Evolutionary conservation across 2,329 filamentous ascomycete species (phyloP).

Genomic region (Apiospora sp.): DNA sequence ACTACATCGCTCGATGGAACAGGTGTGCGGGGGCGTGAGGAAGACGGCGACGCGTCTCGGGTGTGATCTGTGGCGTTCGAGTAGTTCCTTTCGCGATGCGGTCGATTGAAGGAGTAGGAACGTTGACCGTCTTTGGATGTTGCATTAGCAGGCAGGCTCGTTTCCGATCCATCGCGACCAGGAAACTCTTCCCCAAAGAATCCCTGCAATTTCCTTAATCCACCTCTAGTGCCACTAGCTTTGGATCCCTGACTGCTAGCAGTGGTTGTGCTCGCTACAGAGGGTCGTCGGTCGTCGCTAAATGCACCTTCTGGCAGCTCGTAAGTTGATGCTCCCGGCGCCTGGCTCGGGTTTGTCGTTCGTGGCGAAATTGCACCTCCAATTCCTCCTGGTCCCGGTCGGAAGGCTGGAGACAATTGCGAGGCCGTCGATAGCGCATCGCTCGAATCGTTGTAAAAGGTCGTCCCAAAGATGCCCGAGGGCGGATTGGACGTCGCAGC

Average conservation of each 20-base stretch:
- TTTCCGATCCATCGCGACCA: slow-evolving; percentile 76
- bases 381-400: slow-evolving; percentile 37
- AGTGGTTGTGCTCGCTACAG: slow-evolving; percentile 84
- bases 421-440: slow-evolving; percentile 69
- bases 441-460: slow-evolving; percentile 79
- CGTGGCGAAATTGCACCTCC: slow-evolving; percentile 38
- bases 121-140: slow-evolving; percentile 50
- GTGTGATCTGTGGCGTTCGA: slow-evolving; percentile 79
- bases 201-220: slow-evolving; percentile 84
- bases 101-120: slow-evolving; percentile 67
- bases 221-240: slow-evolving; percentile 72
- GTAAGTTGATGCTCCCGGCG: slow-evolving; percentile 53
- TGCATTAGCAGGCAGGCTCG: slow-evolving; percentile 62
- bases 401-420: slow-evolving; percentile 76
- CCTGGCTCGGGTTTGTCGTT: slow-evolving; percentile 44
- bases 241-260: slow-evolving; percentile 87
- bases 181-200: slow-evolving; percentile 94
- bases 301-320: slow-evolving; percentile 69
- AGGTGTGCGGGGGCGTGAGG: slow-evolving; percentile 83
- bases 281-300: slow-evolving; percentile 81
- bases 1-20: slow-evolving; percentile 91
- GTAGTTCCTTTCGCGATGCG: slow-evolving; percentile 79
- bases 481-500: slow-evolving; percentile 45
- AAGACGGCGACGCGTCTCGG: slow-evolving; percentile 76
- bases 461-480: slow-evolving; percentile 54